Evolutionary conservation across 257 asterid genomes (phyloP), one percentile per base, ranked within the genome.

Genomic region (Buddleja alternifolia): DNA sequence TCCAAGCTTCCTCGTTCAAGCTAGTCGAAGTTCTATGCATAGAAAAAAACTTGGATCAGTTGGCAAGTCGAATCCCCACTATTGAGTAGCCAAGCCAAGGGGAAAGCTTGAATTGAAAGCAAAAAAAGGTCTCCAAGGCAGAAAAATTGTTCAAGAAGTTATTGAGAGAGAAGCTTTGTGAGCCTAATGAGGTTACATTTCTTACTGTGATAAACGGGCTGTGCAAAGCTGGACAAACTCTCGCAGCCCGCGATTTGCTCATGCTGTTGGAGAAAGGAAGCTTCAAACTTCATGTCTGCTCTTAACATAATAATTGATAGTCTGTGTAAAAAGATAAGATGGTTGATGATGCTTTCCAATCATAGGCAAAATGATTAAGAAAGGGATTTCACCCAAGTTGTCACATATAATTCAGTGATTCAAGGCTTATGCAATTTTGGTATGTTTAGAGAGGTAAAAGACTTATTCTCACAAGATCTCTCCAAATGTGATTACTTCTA

Each of bases 141-240:
- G 55, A 19, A 15, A 55, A 34, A 37, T n/a, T 75, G 44, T 75
- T 75, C 71, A 34, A 62, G n/a, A 73, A 45, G 71, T 29, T 73
- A 39, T 16, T 52, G 34, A 21, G 0, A 12, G 47, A 54, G 6
- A 29, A 59, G 25, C 14, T 76, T 0, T 82, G 80, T 39, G 78
- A 69, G 67, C 78, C 83, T 0, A 14, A 60, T 77, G 70, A 9
- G 44, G 55, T 64, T 37, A 53, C 24, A 11, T 56, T 46, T 39
- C 58, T 71, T 1, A 44, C 47, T 2, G 37, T 75, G 56, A 8
- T 75, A 0, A 40, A 64, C 29, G 69, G 73, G 24, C 54, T 75
- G 0, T 76, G 77, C 59, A 76, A 70, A 70, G 45, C 58, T 10
- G 50, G 72, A 4, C 47, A 9, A 1, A 46, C 60, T n/a, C 23